phyloP scores from a whole-genome alignment of 208 protist species.

The Acanthamoeba lenticulata region DNA sequence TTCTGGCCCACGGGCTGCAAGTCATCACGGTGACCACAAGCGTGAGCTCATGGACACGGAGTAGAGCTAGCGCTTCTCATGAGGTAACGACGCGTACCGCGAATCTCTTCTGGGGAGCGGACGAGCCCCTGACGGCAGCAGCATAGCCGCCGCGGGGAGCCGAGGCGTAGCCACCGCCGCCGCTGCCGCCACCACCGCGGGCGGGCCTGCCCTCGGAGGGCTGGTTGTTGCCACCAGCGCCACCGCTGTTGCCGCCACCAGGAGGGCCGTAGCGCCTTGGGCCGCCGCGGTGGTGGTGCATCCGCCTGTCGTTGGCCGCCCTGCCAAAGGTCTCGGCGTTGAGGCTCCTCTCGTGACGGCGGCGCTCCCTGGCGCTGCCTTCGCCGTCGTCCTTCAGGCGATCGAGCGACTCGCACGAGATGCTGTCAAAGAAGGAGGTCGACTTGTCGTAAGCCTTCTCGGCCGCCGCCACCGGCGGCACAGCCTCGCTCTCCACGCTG shows the following conservation, averaged over 20 bases:
- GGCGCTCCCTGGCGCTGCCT: not conserved
- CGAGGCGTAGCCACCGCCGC: not conserved
- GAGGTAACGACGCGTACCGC: not conserved
- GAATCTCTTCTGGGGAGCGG: not conserved
- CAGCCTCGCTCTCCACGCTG: not conserved
- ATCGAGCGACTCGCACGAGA: constrained; percentile 42
- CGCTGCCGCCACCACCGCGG: no score
- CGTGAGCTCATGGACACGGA: not conserved
- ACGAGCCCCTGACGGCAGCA: not conserved
- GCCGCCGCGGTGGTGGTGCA: not conserved
- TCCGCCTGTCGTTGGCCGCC: constrained; percentile 3
- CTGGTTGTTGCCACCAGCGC: not conserved
- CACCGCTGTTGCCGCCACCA: not conserved
- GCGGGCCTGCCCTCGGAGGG: not conserved
- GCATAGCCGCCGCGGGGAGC: not conserved
- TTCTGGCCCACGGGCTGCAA: not conserved
- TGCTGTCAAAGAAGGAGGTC: constrained; percentile 52
- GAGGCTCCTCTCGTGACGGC: constrained; percentile 16
- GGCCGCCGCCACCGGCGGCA: not conserved
- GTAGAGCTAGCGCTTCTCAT: no score
- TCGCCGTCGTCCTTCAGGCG: not conserved
- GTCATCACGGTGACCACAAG: not conserved
- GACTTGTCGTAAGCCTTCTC: constrained; percentile 49
- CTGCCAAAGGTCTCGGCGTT: constrained; percentile 57
- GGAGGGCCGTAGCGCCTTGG: not conserved